Conservation (phyloP, 2,329 filamentous ascomycete species). For the Alternaria dauci region DNA sequence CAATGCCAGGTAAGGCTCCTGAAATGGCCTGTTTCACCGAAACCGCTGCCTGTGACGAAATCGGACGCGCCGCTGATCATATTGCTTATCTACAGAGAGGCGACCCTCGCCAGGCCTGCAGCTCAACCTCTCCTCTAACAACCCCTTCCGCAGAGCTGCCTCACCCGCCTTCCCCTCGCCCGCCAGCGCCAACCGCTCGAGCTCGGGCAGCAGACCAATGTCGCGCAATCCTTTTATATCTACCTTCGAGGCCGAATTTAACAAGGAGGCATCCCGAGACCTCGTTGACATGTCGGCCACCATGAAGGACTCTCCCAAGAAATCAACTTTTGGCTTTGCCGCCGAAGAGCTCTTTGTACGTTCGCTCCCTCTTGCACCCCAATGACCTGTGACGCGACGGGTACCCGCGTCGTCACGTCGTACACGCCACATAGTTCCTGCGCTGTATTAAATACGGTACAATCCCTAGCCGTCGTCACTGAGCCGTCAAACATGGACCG, state of each 20-base stretch:
- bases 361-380: conserved; percentile 43
- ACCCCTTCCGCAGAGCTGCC: conserved; percentile 76
- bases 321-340: conserved; percentile 57
- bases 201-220: conserved; percentile 69
- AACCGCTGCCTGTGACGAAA: conserved; percentile 41
- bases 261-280: conserved; percentile 46
- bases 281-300: conserved; percentile 51
- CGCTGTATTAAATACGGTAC: conserved; percentile 5
- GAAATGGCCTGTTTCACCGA: conserved; percentile 47
- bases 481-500: conserved; percentile 47
- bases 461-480: not conserved
- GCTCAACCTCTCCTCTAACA: conserved; percentile 76
- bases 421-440: conserved; percentile 21
- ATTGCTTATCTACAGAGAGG: conserved; percentile 50
- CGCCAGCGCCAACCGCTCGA: conserved; percentile 52
- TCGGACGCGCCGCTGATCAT: conserved; percentile 35
- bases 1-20: conserved; percentile 53
- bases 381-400: conserved; percentile 19
- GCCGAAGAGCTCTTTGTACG: conserved; percentile 81
- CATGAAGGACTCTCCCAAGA: conserved; percentile 55
- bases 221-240: conserved; percentile 82
- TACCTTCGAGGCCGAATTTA: conserved; percentile 56
- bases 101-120: conserved; percentile 64
- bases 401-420: conserved; percentile 26
- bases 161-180: conserved; percentile 59